Evolutionary conservation across 129 eudicot species (phyloP).

Genomic region (Escallonia herrerae): DNA sequence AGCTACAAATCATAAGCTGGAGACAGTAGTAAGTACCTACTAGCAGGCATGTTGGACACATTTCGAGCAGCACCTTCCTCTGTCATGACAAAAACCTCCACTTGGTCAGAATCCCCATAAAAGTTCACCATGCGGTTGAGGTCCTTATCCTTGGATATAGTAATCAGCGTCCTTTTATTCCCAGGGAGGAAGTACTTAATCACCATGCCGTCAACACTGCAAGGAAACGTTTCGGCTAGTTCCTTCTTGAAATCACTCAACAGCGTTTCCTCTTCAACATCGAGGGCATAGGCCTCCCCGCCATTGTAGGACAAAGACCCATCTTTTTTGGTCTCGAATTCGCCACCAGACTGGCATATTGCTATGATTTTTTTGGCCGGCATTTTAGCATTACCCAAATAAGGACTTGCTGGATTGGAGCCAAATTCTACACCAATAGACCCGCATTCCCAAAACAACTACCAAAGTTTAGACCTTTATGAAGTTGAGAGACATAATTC

Average conservation of each 20-base stretch:
- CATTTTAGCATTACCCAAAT: slow-evolving; percentile 19
- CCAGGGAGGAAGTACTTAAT: slow-evolving; percentile 91
- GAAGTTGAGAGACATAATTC: neutral
- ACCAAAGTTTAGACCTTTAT: neutral
- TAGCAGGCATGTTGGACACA: slow-evolving; percentile 56
- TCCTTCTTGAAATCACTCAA: slow-evolving; percentile 69
- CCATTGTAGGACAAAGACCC: slow-evolving; percentile 66
- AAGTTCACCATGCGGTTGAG: slow-evolving; percentile 86
- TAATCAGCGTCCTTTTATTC: slow-evolving; percentile 72
- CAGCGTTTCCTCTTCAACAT: slow-evolving; percentile 59
- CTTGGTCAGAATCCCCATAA: slow-evolving; percentile 53
- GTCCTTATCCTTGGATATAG: slow-evolving; percentile 79
- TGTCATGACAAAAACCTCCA: slow-evolving; percentile 69
- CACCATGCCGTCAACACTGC: slow-evolving; percentile 42
- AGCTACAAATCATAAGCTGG: neutral
- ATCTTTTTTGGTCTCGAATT: slow-evolving; percentile 50
- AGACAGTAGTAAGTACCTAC: slow-evolving; percentile 47
- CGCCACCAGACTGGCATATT: slow-evolving; percentile 89
- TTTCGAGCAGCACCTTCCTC: slow-evolving; percentile 42
- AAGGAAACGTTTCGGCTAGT: slow-evolving; percentile 64
- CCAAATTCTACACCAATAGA: neutral
- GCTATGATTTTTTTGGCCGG: slow-evolving; percentile 71
- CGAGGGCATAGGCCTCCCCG: slow-evolving; percentile 89
- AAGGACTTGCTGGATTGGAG: neutral
- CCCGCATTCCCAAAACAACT: slow-evolving; percentile 1